These are phyloP conservation scores for Lumnitzera racemosa DNA, from an alignment of 345 rosid species.

Conservation along the genomic window DNA sequence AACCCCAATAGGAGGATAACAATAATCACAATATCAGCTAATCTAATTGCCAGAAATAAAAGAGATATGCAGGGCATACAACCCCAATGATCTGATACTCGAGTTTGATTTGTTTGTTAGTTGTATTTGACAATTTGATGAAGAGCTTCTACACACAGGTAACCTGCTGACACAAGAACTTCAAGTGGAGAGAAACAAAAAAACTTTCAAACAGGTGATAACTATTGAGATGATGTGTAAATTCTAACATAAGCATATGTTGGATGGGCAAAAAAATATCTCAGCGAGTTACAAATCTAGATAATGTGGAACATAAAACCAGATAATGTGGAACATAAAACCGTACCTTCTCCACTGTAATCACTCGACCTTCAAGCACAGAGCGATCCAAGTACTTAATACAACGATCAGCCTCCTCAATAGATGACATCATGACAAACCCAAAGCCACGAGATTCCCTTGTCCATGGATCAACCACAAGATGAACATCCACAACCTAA, in stretches of 20 bases:
- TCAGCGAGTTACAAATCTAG: background rate
- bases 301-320: background rate
- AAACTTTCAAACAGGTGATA: constrained; percentile 43
- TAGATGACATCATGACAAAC: constrained; percentile 68
- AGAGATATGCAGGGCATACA: constrained; percentile 85
- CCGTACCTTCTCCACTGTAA: constrained; percentile 82
- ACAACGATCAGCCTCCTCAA: constrained; percentile 69
- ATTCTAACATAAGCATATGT: background rate
- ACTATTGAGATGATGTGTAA: constrained; percentile 18
- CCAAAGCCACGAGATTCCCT: constrained; percentile 95
- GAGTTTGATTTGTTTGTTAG: constrained; percentile 63
- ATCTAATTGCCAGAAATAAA: constrained; percentile 24
- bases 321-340: background rate
- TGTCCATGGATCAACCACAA: constrained; percentile 92
- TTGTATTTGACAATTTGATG: constrained; percentile 59
- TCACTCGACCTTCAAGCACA: constrained; percentile 72
- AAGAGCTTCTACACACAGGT: constrained; percentile 95
- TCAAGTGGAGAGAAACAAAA: constrained; percentile 72
- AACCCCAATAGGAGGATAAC: background rate
- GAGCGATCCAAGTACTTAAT: constrained; percentile 67
- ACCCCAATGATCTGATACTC: constrained; percentile 70
- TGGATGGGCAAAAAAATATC: background rate
- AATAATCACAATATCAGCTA: constrained; percentile 6
- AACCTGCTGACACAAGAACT: constrained; percentile 88
- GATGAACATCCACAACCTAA: constrained; percentile 83